Percentiles rank a stretch among this genome's conserved stretches.
Evolutionary conservation across 192 early-diverging fungal genomes (phyloP).

Genomic region (Gigaspora rosea): DNA sequence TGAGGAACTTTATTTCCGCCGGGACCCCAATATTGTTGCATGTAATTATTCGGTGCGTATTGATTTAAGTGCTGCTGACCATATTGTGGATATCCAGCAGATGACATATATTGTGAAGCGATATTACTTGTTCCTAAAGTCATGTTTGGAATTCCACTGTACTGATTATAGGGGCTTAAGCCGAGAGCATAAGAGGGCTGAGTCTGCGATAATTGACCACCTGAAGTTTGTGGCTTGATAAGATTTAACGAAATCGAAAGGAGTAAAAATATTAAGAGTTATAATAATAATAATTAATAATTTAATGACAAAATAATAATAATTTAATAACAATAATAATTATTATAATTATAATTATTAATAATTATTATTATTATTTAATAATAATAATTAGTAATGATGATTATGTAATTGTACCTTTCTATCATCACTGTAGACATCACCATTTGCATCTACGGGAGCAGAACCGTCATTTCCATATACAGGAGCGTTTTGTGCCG

Average conservation of each 20-base stretch:
- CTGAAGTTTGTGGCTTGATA: slow-evolving; percentile 7
- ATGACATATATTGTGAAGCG: slow-evolving; percentile 17
- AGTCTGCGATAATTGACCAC: background rate
- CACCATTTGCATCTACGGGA: slow-evolving; percentile 5
- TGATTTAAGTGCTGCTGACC: slow-evolving; percentile 24
- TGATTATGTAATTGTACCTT: slow-evolving; percentile 1
- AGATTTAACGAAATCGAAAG: background rate
- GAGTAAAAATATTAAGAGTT: background rate
- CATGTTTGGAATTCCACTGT: slow-evolving; percentile 9
- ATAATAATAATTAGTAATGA: background rate
- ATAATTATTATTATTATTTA: background rate
- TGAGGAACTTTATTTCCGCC: slow-evolving; percentile 15
- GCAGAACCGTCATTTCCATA: slow-evolving; percentile 24
- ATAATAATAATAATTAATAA: background rate
- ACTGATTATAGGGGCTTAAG: slow-evolving; percentile 21
- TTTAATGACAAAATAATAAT: background rate
- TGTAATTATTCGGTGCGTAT: slow-evolving; percentile 7
- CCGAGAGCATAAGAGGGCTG: slow-evolving; percentile 13
- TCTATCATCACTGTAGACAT: slow-evolving; percentile 17
- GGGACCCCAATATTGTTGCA: slow-evolving; percentile 15
- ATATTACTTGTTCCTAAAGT: slow-evolving; percentile 11
- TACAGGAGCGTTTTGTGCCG: background rate
- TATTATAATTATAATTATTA: background rate
- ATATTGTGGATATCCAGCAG: slow-evolving; percentile 23
- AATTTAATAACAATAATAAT: background rate